Base-by-base conservation (phyloP, 225 moss, liverwort and hornwort species). In the Asterella californica region DNA sequence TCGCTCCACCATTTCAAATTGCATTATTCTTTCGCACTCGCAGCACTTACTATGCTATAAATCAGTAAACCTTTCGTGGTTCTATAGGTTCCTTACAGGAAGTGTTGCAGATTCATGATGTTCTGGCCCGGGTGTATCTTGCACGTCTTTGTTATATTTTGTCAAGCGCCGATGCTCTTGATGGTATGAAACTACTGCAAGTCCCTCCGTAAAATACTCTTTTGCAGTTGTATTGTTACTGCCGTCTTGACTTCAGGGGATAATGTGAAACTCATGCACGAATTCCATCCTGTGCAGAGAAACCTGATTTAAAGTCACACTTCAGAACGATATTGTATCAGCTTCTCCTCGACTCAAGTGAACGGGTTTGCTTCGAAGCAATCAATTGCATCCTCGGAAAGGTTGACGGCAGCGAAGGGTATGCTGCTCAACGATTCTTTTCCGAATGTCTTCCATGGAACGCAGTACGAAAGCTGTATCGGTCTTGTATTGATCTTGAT, bases 341-440 rank as follows among this genome's bases (percentile, higher is more conserved):
- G 86, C 90, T 99, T 71, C 92, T 99, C 75, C 78, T 99, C 87
- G 99, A 99, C 88, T 88, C 89, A 54, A 99, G 99, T 80, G 95
- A 99, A 87, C 88, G 99, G 81, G 99, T 99, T 72, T 99, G 99
- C 84, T 99, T 99, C 83, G 99, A 99, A 86, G 95, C 95, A 65
- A 95, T 99, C 80, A 91, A 88, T 82, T 99, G 99, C 83, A 84
- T 99, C 79, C 87, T 99, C 79, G 99, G 99, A 70, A 99, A 95
- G 88, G 92, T 99, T 49, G 99, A 95, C 86, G 88, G 91, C 63
- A 87, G 85, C 83, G 99, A 99, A 89, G 92, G 96, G 96, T 97
- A 73, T 57, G 72, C 19, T 24, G 22, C 7, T 18, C 34, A 67
- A 36, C 67, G 3, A 67, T 30, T 36, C 18, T 32, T 65, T 65